Evolutionary conservation across 2,329 filamentous ascomycete species (phyloP).

Genomic region (Neopestalotiopsis sp.): DNA sequence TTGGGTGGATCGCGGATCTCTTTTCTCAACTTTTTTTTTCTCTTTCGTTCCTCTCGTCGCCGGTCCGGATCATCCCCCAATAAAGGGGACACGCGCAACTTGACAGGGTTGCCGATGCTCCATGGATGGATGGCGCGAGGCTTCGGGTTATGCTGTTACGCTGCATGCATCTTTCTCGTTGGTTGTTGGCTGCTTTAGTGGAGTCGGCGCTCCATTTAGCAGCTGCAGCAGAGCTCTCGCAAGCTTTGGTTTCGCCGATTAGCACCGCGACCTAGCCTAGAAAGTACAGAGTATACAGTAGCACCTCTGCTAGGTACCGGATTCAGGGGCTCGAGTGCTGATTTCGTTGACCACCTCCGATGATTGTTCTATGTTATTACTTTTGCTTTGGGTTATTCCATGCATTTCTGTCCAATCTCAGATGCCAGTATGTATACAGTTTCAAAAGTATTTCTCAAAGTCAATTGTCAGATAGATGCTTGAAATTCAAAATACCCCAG

Average conservation of each 20-base stretch:
- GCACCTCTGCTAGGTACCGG: not conserved
- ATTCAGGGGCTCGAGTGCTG: not conserved
- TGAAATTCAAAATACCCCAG: no score
- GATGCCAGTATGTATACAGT: not conserved
- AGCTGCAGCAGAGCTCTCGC: not conserved
- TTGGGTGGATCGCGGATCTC: slow-evolving; percentile 6
- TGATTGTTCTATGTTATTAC: not conserved
- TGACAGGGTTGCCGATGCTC: not conserved
- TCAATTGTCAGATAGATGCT: not conserved
- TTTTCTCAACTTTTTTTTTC: not conserved
- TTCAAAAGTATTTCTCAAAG: not conserved
- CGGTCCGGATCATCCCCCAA: slow-evolving; percentile 3
- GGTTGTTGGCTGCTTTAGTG: slow-evolving; percentile 2
- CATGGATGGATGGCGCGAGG: not conserved
- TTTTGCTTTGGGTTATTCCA: not conserved
- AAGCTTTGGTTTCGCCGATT: not conserved
- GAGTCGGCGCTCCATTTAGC: not conserved
- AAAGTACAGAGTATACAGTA: not conserved
- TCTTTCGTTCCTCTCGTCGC: not conserved
- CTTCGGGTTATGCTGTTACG: not conserved
- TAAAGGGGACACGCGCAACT: slow-evolving; percentile 4
- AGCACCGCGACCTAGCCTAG: not conserved
- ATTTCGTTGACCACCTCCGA: not conserved
- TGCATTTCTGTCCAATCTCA: not conserved
- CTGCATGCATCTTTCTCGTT: slow-evolving; percentile 7